Evolutionary conservation across 1,139 yeast genomes (phyloP).

Genomic region (Hemisphaericaspora xylofermentans): DNA sequence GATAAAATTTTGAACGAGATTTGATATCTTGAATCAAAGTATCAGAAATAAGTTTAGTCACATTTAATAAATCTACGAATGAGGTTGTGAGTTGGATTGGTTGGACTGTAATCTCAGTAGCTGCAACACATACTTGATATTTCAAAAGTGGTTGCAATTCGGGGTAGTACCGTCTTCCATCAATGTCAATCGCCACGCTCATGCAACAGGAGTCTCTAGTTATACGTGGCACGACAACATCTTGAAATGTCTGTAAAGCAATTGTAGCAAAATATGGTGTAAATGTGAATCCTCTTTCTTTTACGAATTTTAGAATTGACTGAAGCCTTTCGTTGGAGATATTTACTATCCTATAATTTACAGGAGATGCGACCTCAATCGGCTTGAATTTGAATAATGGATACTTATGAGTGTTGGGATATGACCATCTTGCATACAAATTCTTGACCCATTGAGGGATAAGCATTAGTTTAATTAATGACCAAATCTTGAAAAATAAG

Average conservation of each 20-base stretch:
- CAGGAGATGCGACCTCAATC: conserved; percentile 9
- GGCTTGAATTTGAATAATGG: conserved; percentile 19
- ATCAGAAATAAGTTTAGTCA: conserved; percentile 11
- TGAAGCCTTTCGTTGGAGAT: conserved; percentile 13
- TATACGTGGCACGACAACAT: conserved; percentile 15
- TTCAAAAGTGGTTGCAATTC: conserved; percentile 13
- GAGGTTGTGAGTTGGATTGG: conserved; percentile 13
- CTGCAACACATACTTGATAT: conserved; percentile 18
- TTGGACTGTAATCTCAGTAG: conserved; percentile 10
- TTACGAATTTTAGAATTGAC: conserved; percentile 15
- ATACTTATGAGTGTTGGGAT: conserved; percentile 16
- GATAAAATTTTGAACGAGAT: conserved; percentile 17
- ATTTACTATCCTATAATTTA: conserved; percentile 17
- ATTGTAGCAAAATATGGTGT: conserved; percentile 26
- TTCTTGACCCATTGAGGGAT: conserved; percentile 13
- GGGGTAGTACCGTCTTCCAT: conserved; percentile 29
- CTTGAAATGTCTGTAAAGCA: conserved; percentile 20
- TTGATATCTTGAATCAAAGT: conserved; percentile 12
- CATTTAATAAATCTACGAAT: conserved; percentile 6
- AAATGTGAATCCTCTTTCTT: conserved; percentile 20
- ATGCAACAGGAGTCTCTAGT: neutral
- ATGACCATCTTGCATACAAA: conserved; percentile 1
- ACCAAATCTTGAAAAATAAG: conserved; percentile 8
- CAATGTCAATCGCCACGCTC: conserved; percentile 17
- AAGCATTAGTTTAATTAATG: conserved; percentile 4